These are phyloP conservation scores for Dothistroma septosporum DNA, from an alignment of 2,329 filamentous ascomycete species.

Conservation along the genomic window DNA sequence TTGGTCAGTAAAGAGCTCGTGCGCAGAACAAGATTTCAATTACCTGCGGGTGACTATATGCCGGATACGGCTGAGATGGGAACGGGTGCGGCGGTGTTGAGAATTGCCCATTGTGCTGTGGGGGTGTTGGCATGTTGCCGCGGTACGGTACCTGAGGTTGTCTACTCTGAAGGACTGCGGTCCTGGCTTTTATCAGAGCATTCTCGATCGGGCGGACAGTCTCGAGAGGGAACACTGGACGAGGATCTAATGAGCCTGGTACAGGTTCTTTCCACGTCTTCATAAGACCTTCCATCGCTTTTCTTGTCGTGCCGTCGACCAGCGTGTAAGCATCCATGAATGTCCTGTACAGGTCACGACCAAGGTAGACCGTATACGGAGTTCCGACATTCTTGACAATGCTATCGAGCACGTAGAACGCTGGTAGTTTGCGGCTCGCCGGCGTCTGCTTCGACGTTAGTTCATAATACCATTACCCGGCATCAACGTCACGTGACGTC, in stretches of 20 bases:
- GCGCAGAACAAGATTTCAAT: slow-evolving; percentile 3
- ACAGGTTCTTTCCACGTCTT: slow-evolving; percentile 98
- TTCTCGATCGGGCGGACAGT: slow-evolving; percentile 89
- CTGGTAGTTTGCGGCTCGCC: slow-evolving; percentile 83
- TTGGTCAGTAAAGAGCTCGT: slow-evolving; percentile 7
- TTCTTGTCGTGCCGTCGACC: slow-evolving; percentile 75
- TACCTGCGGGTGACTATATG: slow-evolving; percentile 38
- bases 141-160: slow-evolving; percentile 56
- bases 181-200: slow-evolving; percentile 78
- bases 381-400: slow-evolving; percentile 98
- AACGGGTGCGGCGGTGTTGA: slow-evolving; percentile 31
- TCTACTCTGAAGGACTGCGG: slow-evolving; percentile 57
- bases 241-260: slow-evolving; percentile 85
- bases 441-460: slow-evolving; percentile 63
- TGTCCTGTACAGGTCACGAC: slow-evolving; percentile 83
- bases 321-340: slow-evolving; percentile 96
- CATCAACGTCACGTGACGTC: slow-evolving; percentile 21
- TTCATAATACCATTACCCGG: slow-evolving; percentile 11
- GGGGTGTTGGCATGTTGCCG: slow-evolving; percentile 67
- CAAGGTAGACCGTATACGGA: slow-evolving; percentile 92
- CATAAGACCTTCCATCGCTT: slow-evolving; percentile 94
- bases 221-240: slow-evolving; percentile 84
- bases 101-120: slow-evolving; percentile 47
- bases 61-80: slow-evolving; percentile 34
- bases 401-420: slow-evolving; percentile 96